phyloP scores from a whole-genome alignment of 495 filamentous ascomycete species.

The Penicillium dipodomyicola region DNA sequence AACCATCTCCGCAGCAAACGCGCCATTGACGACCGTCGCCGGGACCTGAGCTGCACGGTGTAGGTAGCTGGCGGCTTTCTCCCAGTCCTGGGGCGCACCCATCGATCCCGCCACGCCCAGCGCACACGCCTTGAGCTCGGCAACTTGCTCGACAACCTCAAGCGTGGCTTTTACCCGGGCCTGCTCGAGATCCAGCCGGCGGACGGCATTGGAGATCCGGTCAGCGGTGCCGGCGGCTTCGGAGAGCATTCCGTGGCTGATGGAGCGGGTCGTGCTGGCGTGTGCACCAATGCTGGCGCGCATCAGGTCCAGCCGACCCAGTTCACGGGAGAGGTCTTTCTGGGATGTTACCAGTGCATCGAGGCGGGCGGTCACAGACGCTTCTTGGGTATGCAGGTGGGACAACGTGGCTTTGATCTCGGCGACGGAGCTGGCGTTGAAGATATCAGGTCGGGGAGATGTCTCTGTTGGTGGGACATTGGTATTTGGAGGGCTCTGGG shows the following conservation, averaged over 20 bases:
- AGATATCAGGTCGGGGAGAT: conserved; percentile 48
- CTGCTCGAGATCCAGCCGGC: conserved; percentile 84
- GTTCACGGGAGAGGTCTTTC: conserved; percentile 75
- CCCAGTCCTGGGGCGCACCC: conserved; percentile 98
- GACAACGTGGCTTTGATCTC: conserved; percentile 76
- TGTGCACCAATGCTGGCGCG: conserved; percentile 87
- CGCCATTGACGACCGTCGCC: conserved; percentile 69
- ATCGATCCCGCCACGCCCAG: conserved; percentile 93
- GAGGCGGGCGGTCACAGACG: conserved; percentile 69
- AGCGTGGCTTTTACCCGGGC: conserved; percentile 84
- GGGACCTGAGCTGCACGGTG: conserved; percentile 79
- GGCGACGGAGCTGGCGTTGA: conserved; percentile 66
- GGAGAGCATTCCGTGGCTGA: conserved; percentile 86
- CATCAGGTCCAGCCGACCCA: conserved; percentile 84
- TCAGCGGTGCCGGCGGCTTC: conserved; percentile 80
- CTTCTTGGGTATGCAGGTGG: conserved; percentile 71
- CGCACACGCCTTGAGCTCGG: conserved; percentile 93
- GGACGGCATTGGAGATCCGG: conserved; percentile 80
- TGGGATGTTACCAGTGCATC: conserved; percentile 73
- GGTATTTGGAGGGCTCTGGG: conserved; percentile 5
- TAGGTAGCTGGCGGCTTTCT: conserved; percentile 88
- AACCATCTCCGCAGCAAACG: conserved; percentile 91
- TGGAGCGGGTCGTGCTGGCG: conserved; percentile 74
- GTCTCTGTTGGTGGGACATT: conserved; percentile 11
- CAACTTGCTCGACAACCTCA: conserved; percentile 90